Base-by-base conservation (phyloP, 176 grass and related monocot species). In the Thalia dealbata region DNA sequence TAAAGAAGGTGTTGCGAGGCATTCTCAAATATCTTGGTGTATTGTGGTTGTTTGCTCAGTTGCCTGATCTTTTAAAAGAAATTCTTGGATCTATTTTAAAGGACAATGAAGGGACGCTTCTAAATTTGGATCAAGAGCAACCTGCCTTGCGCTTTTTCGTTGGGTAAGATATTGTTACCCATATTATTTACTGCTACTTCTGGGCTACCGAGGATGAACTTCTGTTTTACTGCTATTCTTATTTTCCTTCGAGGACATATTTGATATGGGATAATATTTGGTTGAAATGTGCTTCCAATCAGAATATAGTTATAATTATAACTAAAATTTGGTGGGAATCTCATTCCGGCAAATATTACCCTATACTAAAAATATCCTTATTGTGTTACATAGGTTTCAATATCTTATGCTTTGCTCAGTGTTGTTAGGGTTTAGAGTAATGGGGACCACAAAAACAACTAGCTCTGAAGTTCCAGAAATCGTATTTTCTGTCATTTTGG, bases 81-180 rank as follows among this genome's bases (percentile, higher is more conserved):
- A 99, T 99, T 81, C 19, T 99, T 16, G 95, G 95, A 55, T 99
- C 90, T 58, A 99, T 99, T 78, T 88, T 99, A 75, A 99, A 93
- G 85, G 95, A 99, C 16, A 99, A 95, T 64, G 95, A 99, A 74
- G 95, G 95, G 35, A 87, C 95, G n/a, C 88, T 99, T 56, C 76
- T 99, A 29, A 99, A 99, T 89, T 88, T 99, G 83, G 95, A 99
- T 88, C 90, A 95, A 81, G 95, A 99, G 75, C 95, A 99, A 72
- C 95, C 95, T 67, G 95, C 95, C 11, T 73, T 99, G 52, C 90
- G 95, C n/a, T 99, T 99, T 77, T 99, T 88, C 76, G 95, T 99
- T 9, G 95, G 95, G 95, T 99, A 91, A 88, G 76, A 70, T 14
- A 30, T 72, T 52, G 22, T 45, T 48, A 8, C 63, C 32, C 48